Conservation (phyloP, 805 yeast genomes). For the Aciculoconidium aculeatum region DNA sequence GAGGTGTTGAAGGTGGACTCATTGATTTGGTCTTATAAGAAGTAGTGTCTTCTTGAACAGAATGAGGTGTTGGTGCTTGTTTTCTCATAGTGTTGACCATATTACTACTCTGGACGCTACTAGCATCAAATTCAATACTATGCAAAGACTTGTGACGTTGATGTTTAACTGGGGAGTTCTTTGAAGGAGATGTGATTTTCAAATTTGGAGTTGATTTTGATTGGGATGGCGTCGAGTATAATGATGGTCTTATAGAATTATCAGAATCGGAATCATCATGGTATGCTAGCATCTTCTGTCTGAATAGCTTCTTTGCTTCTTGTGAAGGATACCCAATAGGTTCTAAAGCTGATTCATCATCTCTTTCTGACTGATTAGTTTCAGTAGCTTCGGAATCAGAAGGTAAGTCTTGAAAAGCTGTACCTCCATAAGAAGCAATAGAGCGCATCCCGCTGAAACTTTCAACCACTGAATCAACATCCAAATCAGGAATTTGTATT, state of each 20-base stretch:
- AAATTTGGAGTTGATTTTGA: slow-evolving; percentile 20
- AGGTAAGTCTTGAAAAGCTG: slow-evolving; percentile 20
- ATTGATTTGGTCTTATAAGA: slow-evolving; percentile 2
- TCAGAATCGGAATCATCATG: slow-evolving; percentile 22
- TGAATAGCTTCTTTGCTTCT: slow-evolving; percentile 24
- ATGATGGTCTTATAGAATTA: slow-evolving; percentile 18
- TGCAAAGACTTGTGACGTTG: slow-evolving; percentile 36
- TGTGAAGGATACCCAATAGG: slow-evolving; percentile 33
- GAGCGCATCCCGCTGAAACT: slow-evolving; percentile 1
- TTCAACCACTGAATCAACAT: slow-evolving; percentile 13
- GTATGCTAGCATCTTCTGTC: slow-evolving; percentile 19
- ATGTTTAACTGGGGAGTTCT: slow-evolving; percentile 24
- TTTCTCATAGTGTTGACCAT: not conserved
- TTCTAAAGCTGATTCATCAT: slow-evolving; percentile 14
- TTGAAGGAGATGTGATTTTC: slow-evolving; percentile 4
- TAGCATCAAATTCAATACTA: slow-evolving; percentile 18
- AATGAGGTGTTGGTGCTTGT: not conserved
- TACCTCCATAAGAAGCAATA: slow-evolving; percentile 14
- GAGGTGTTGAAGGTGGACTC: not conserved
- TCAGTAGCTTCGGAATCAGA: slow-evolving; percentile 13
- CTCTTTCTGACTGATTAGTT: slow-evolving; percentile 1
- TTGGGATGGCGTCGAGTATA: slow-evolving; percentile 10
- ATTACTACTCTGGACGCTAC: slow-evolving; percentile 1
- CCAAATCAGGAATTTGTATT: slow-evolving; percentile 38
- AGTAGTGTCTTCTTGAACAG: not conserved